phyloP scores from a whole-genome alignment of 179 eudicot genomes.

The Carnegiea gigantea region DNA sequence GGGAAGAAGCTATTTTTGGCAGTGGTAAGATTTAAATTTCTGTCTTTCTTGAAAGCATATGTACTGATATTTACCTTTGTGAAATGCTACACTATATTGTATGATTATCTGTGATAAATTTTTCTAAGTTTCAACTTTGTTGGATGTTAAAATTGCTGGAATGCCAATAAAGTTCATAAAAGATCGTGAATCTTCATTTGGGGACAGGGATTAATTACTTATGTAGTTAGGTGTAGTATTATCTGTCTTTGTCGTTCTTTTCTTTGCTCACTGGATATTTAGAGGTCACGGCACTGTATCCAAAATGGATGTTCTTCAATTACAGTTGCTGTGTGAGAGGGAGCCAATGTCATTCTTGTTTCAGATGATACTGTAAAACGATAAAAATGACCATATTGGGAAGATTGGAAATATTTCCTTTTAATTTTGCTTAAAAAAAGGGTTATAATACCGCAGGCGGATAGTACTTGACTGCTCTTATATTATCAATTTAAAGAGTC shows the following conservation, averaged over 20 bases:
- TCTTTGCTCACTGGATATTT: not conserved
- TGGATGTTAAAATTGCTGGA: not conserved
- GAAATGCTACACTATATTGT: not conserved
- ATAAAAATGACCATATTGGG: not conserved
- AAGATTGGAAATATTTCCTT: not conserved
- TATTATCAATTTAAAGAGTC: not conserved
- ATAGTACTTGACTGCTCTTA: not conserved
- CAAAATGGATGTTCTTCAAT: not conserved
- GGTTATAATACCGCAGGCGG: not conserved
- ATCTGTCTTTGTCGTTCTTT: not conserved
- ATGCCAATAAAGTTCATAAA: not conserved
- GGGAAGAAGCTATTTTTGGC: slow-evolving; percentile 49
- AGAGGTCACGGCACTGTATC: not conserved
- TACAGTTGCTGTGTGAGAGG: not conserved
- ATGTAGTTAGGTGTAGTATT: too few species aligned
- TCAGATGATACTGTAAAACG: not conserved
- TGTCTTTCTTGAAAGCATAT: not conserved
- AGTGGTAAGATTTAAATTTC: slow-evolving; percentile 56
- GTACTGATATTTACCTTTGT: not conserved
- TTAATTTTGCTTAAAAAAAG: not conserved
- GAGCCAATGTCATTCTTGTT: not conserved
- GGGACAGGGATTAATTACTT: not conserved
- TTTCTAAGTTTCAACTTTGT: not conserved
- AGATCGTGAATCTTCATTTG: not conserved
- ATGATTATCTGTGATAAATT: not conserved